These are phyloP conservation scores for Megacollybia marginata DNA, from an alignment of 768 basidiomycete species.

Conservation along the genomic window DNA sequence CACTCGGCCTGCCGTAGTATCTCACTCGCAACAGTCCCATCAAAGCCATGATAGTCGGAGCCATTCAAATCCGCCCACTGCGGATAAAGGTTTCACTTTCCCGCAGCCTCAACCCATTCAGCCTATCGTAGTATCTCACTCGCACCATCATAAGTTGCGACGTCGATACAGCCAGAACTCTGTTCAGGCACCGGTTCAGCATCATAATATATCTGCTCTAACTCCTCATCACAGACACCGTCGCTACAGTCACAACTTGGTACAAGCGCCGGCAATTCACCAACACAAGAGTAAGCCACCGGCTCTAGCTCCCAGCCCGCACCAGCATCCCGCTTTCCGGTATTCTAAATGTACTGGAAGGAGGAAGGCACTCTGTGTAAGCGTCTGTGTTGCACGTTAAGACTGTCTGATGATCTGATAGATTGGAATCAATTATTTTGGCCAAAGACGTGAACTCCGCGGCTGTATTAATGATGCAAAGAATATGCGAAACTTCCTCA, in stretches of 20 bases:
- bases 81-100: not conserved
- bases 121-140: not conserved
- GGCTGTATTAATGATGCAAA: slow-evolving; percentile 82
- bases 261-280: not conserved
- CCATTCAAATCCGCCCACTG: slow-evolving; percentile 1
- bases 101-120: not conserved
- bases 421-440: slow-evolving; percentile 79
- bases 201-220: no score
- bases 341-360: slow-evolving; percentile 17
- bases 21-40: slow-evolving; percentile 1
- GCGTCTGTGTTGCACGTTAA: slow-evolving; percentile 1
- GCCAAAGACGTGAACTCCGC: slow-evolving; percentile 51
- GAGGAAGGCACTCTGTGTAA: slow-evolving; percentile 13
- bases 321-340: slow-evolving; percentile 6
- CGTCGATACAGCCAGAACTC: no score
- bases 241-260: not conserved
- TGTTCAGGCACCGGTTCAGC: no score
- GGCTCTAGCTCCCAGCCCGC: not conserved
- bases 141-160: not conserved
- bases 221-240: no score
- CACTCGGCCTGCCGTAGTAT: not conserved
- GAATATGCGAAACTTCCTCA: slow-evolving; percentile 63
- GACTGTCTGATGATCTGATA: slow-evolving; percentile 12
- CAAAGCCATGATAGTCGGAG: no score
- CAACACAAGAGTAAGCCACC: not conserved